Base-by-base conservation (phyloP, 139 green algal genomes). In the Chlorella sp. region DNA sequence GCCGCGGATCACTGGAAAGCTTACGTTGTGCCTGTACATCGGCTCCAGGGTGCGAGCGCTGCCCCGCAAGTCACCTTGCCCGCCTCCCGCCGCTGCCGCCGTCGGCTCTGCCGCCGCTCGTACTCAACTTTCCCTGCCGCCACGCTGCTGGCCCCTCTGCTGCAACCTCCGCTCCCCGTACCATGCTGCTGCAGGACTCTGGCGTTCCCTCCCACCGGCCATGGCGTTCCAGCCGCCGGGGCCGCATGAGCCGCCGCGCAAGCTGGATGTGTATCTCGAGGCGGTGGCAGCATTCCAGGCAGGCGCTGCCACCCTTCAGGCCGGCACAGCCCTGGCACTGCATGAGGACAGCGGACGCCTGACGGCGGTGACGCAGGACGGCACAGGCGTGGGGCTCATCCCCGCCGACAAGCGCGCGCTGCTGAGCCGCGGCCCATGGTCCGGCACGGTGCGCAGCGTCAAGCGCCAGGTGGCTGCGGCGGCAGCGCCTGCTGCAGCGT, bases 391-490 rank as follows among this genome's bases (percentile, higher is more conserved):
- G 28, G 78, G 78, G 15, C 39, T 74, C 15, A 38, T 83, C 11
- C 78, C 78, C 25, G 78, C 78, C 23, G 78, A 83, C 63, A 74
- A 83, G 63, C 63, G 63, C 0, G 41, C 18, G 9, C 21, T 65
- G 62, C 39, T 83, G 16, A 83, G 62, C n/a, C 65, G 78, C 28
- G 78, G 78, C 26, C 62, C 63, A 17, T 83, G 63, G 63, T 74
- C 78, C 0, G 78, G 78, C 78, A 83, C 63, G 0, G 78, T 83
- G n/a, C 78, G 78, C 39, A 83, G 63, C 63, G 78, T 83, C n/a
- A 74, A 74, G 63, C 78, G 78, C 25, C 57, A 65, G 18, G 3
- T 6, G 36, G 20, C 69, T 4, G 6, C 21, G 26, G 71, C 41
- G 7, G 71, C 71, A 13, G 39, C 30, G 32, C 16, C 9, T 13